A percentile compares a stretch with the other conserved stretches of the same genome.
Conservation (phyloP, 371 early-diverging fungal species). For the Zancudomyces culisetae region DNA sequence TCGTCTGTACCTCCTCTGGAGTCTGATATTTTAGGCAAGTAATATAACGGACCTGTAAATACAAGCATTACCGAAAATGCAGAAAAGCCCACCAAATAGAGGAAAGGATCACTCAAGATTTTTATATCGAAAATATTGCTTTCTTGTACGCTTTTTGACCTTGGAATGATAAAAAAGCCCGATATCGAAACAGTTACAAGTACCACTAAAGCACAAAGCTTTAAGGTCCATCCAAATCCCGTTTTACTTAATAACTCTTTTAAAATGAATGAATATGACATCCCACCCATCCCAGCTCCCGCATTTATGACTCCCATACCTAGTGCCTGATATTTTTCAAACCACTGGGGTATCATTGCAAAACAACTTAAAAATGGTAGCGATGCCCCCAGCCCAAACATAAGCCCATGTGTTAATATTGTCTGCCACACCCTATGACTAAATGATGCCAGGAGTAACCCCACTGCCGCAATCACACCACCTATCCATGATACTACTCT, state of each 20-base stretch:
- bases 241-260: constrained; percentile 26
- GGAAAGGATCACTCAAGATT: not conserved
- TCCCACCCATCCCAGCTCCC: constrained; percentile 55
- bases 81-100: not conserved
- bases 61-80: constrained; percentile 16
- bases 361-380: constrained; percentile 30
- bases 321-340: constrained; percentile 38
- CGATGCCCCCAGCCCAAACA: constrained; percentile 42
- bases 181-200: constrained; percentile 22
- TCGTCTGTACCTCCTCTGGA: constrained; percentile 18
- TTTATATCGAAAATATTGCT: not conserved
- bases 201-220: constrained; percentile 32
- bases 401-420: constrained; percentile 43
- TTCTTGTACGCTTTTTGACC: not conserved
- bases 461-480: constrained; percentile 20
- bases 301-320: constrained; percentile 49
- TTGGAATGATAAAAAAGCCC: constrained; percentile 16
- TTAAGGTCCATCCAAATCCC: constrained; percentile 33
- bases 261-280: constrained; percentile 35
- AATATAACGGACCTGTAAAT: constrained; percentile 31
- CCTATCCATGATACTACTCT: constrained; percentile 22
- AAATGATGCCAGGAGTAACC: constrained; percentile 27
- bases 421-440: constrained; percentile 34
- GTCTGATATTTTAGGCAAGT: constrained; percentile 21
- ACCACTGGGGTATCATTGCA: constrained; percentile 49